Conservation (phyloP, 2,329 filamentous ascomycete species). For the Colletotrichum ledebouriae region DNA sequence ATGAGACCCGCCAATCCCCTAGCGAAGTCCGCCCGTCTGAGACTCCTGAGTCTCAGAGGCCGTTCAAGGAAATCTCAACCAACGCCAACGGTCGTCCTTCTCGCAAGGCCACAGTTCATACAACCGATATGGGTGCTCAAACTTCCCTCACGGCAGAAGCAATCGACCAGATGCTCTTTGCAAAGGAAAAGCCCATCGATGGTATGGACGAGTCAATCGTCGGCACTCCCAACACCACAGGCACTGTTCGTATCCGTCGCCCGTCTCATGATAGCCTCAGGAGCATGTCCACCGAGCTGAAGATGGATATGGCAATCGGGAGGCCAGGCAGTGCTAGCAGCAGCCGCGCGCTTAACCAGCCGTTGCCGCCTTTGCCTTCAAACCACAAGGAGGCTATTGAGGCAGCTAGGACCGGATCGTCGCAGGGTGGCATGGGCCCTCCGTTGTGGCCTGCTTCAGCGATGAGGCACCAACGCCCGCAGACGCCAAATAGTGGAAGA, state of each 20-base stretch:
- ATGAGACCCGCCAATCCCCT: slow-evolving; percentile 71
- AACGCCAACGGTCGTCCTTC: slow-evolving; percentile 62
- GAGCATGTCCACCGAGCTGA: slow-evolving; percentile 50
- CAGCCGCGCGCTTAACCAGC: slow-evolving; percentile 59
- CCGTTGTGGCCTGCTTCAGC: slow-evolving; percentile 87
- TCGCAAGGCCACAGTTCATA: slow-evolving; percentile 59
- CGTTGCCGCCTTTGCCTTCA: slow-evolving; percentile 78
- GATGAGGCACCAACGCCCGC: slow-evolving; percentile 65
- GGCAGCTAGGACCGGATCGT: slow-evolving; percentile 75
- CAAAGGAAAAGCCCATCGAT: slow-evolving; percentile 56
- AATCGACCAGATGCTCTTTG: slow-evolving; percentile 81
- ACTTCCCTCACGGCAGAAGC: slow-evolving; percentile 85
- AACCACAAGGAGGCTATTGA: slow-evolving; percentile 91
- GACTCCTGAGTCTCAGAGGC: slow-evolving; percentile 68
- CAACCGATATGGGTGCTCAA: slow-evolving; percentile 81
- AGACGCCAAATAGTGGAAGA: slow-evolving; percentile 69
- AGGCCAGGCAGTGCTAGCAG: slow-evolving; percentile 83
- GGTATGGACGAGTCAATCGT: slow-evolving; percentile 53
- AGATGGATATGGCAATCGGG: slow-evolving; percentile 45
- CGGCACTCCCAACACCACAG: slow-evolving; percentile 55
- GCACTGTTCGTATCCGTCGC: slow-evolving; percentile 59
- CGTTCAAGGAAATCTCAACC: slow-evolving; percentile 73
- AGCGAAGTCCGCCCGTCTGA: slow-evolving; percentile 56
- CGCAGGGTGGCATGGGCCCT: slow-evolving; percentile 79
- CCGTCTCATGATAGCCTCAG: slow-evolving; percentile 64